phyloP scores from a whole-genome alignment of 768 basidiomycete species.

The Suillus americanus region DNA sequence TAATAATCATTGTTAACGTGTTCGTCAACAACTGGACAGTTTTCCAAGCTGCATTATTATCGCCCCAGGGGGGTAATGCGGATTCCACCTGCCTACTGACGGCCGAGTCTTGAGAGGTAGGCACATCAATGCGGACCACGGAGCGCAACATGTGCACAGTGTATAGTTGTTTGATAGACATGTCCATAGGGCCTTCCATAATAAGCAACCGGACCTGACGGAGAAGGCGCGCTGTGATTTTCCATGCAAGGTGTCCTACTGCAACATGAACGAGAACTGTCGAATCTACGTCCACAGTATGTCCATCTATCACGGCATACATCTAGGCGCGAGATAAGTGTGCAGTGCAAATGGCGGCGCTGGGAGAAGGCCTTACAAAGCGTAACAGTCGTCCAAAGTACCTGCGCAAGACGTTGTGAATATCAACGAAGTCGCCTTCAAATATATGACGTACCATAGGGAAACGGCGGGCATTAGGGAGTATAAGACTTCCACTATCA shows the following conservation, averaged over 20 bases:
- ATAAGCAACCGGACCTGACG: background rate
- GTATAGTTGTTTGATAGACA: conserved; percentile 60
- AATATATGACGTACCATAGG: conserved; percentile 46
- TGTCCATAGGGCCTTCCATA: conserved; percentile 37
- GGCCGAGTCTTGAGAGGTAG: conserved; percentile 56
- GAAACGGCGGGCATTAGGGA: conserved; percentile 62
- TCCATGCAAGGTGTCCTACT: conserved; percentile 52
- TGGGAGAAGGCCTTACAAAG: conserved; percentile 45
- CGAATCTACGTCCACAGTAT: conserved; percentile 64
- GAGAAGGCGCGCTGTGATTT: conserved; percentile 46
- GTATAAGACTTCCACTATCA: conserved; percentile 39
- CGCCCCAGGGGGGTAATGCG: too few species aligned
- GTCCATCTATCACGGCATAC: conserved; percentile 62
- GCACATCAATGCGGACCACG: conserved; percentile 70
- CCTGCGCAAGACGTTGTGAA: conserved; percentile 32
- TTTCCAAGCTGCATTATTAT: conserved; percentile 53
- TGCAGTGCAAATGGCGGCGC: conserved; percentile 7
- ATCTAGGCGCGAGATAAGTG: conserved; percentile 40
- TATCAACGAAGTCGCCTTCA: too few species aligned
- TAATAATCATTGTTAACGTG: conserved; percentile 45
- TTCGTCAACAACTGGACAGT: conserved; percentile 46
- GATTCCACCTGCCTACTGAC: conserved; percentile 23
- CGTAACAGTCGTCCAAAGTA: conserved; percentile 65
- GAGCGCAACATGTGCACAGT: conserved; percentile 64
- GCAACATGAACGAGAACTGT: conserved; percentile 53